Base-by-base conservation (phyloP, 1,139 yeast genomes). In the Geotrichum aggregatum region DNA sequence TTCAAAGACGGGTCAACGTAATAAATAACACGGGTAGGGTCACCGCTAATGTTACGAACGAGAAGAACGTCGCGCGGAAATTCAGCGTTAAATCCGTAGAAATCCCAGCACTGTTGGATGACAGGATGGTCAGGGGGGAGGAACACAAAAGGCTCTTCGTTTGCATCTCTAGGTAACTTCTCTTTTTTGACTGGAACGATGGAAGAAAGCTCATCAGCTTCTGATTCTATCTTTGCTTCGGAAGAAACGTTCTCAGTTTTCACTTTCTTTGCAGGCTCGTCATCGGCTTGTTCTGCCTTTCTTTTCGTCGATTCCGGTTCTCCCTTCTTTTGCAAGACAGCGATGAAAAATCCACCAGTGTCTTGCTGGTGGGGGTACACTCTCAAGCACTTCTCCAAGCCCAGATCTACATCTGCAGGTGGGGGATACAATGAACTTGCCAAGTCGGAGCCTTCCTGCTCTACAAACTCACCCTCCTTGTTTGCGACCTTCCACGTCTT, bases 301-400 rank as follows among this genome's bases (percentile, higher is more conserved):
- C n/a, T 62, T 71, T 65, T 60, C 64, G 43, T 46, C 35, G n/a
- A n/a, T 7, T 49, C 56, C 31, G 52, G 47, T 13, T 56, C 59
- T n/a, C 73, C 77, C 30, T 76, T 61, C 69, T 89, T 92, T 69
- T 91, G 96, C 61, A 94, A 75, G 26, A 91, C 96, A 30, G 97
- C 84, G 64, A 94, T 91, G 71, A 92, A 94, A 70, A 94, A 94
- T 0, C 98, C 99, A 63, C 99, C 98, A 41, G 98, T 91, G 69
- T 94, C 91, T 71, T 92, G 98, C 70, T 87, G 87, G 69, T 94
- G 98, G 46, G 98, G 98, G 68, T 92, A 92, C 8, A 94, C 95
- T 71, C 99, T 81, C 63, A 94, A 81, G 76, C 96, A 87, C 59
- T 82, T 75, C 52, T 88, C 83, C 63, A 94, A 78, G 59, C 83